phyloP scores from a whole-genome alignment of 257 asterid genomes.

The Ophiorrhiza pumila region DNA sequence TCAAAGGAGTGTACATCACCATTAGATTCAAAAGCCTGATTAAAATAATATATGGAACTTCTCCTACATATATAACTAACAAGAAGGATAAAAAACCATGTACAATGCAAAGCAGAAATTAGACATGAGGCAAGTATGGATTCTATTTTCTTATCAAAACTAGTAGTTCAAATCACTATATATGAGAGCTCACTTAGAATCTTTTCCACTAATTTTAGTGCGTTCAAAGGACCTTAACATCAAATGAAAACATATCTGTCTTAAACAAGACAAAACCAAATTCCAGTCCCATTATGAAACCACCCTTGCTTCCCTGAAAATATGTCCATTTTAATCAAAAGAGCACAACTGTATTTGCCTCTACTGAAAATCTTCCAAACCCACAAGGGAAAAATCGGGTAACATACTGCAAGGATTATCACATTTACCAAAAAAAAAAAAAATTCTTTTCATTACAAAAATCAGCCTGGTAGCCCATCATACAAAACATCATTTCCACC shows the following conservation, averaged over 20 bases:
- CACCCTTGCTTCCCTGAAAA: not conserved
- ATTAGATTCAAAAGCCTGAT: not conserved
- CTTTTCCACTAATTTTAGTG: not conserved
- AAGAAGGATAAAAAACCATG: not conserved
- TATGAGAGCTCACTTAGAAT: not conserved
- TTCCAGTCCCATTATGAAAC: not conserved
- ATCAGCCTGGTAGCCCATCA: not conserved
- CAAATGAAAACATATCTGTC: no score
- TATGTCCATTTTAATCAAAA: not conserved
- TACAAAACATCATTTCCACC: not conserved
- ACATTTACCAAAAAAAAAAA: not conserved
- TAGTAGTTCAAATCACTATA: not conserved
- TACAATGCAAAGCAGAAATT: not conserved
- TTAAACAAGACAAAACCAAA: not conserved
- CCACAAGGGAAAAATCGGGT: not conserved
- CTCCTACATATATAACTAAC: not conserved
- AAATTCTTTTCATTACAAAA: not conserved
- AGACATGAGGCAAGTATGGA: not conserved
- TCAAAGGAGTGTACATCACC: not conserved
- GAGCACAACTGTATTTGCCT: not conserved
- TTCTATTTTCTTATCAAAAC: not conserved
- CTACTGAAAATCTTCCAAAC: not conserved
- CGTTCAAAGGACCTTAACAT: not conserved
- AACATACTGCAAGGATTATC: not conserved
- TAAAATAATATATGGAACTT: not conserved